A percentile compares a stretch with the other conserved stretches of the same genome.
phyloP scores from a whole-genome alignment of 139 green algal genomes.

The Asterochloris erici region DNA sequence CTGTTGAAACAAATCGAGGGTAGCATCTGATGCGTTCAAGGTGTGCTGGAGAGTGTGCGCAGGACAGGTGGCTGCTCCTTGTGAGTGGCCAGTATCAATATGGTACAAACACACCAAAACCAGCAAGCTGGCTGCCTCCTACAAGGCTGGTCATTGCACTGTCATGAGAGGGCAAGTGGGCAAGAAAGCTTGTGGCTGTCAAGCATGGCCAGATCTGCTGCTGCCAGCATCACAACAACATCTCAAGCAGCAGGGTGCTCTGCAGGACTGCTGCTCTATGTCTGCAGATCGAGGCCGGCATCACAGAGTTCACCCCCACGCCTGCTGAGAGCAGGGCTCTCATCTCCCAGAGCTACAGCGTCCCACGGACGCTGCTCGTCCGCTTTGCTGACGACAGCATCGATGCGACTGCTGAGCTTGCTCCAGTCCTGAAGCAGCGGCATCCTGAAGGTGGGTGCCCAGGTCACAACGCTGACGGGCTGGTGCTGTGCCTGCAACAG shows the following conservation, averaged over 20 bases:
- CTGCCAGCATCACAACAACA: not conserved
- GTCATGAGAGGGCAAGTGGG: not conserved
- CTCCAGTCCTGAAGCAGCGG: conserved; percentile 5
- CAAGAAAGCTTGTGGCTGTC: not conserved
- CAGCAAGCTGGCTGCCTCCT: not conserved
- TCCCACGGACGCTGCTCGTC: conserved; percentile 41
- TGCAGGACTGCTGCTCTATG: not conserved
- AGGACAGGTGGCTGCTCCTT: no score
- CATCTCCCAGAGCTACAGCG: conserved; percentile 33
- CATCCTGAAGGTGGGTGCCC: no score
- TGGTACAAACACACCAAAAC: not conserved
- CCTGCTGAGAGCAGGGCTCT: conserved; percentile 41
- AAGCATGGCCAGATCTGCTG: not conserved
- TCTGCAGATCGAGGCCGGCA: conserved; percentile 43
- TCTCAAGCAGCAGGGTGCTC: not conserved
- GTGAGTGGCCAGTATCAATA: not conserved
- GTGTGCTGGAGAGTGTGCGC: no score
- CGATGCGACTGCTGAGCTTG: conserved; percentile 50
- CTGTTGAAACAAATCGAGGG: no score
- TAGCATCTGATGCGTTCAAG: no score
- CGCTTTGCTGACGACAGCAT: conserved; percentile 54
- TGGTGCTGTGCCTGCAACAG: no score
- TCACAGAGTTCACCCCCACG: conserved; percentile 46
- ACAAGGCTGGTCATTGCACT: not conserved
- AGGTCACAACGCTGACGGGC: no score